phyloP scores from a whole-genome alignment of 306 rosid species.

The Sphenostylis stenocarpa region DNA sequence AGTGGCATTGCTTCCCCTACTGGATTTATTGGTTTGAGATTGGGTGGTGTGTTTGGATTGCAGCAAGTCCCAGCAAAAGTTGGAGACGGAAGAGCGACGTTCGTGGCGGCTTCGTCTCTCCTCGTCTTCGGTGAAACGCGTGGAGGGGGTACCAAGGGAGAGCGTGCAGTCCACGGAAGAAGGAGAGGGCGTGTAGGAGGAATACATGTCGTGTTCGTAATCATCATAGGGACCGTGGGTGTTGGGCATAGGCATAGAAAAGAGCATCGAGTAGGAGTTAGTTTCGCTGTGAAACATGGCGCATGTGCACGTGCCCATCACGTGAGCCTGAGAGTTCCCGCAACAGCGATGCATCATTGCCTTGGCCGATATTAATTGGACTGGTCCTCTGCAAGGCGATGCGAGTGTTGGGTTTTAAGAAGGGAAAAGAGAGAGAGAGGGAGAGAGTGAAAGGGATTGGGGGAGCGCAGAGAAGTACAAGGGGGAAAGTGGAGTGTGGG shows the following conservation, averaged over 20 bases:
- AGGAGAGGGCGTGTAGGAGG: conserved; percentile 49
- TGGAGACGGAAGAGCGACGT: conserved; percentile 23
- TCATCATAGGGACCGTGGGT: conserved; percentile 43
- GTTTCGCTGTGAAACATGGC: conserved; percentile 54
- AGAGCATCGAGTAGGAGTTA: conserved; percentile 65
- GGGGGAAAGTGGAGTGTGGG: background rate
- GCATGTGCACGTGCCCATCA: conserved; percentile 71
- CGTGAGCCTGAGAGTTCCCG: conserved; percentile 57
- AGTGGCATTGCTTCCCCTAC: background rate
- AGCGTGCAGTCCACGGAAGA: conserved; percentile 93
- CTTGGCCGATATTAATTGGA: background rate
- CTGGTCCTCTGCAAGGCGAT: background rate
- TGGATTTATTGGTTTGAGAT: conserved; percentile 33
- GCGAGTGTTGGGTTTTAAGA: background rate
- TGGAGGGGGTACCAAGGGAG: conserved; percentile 88
- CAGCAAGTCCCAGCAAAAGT: conserved; percentile 77
- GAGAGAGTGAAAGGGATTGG: too few species aligned
- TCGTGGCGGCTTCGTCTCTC: conserved; percentile 41
- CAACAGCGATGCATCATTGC: conserved; percentile 67
- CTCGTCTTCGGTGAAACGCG: conserved; percentile 54
- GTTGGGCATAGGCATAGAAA: conserved; percentile 63
- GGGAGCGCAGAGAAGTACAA: background rate
- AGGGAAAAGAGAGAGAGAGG: background rate
- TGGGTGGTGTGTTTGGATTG: conserved; percentile 54
- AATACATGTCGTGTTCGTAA: conserved; percentile 32